Evolutionary conservation across 1,284 basidiomycete species (phyloP), one percentile per base, ranked within the genome.

Genomic region (Malassezia restricta): DNA sequence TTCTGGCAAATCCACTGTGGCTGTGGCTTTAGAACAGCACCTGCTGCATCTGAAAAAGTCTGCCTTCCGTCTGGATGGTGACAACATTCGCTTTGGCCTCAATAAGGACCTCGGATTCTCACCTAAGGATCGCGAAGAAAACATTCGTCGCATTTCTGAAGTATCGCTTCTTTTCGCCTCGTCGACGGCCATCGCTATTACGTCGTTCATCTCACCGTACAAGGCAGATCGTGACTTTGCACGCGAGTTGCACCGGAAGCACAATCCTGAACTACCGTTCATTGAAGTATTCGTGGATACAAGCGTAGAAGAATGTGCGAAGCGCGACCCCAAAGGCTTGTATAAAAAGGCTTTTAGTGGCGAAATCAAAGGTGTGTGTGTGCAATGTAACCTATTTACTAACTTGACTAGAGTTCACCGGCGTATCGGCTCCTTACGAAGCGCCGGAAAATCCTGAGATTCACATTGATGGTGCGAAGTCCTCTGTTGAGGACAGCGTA

Each of bases 91-190:
- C 52, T 92, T 95, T 68, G 94, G 94, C 8, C 78, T 99, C 43
- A 98, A 98, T 81, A 96, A 88, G 77, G 92, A 98, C 71, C 83
- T 99, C 44, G 90, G 92, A 1, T 99, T 99, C 71, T 87, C 90
- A 65, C 90, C 90, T 69, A 84, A 83, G 70, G 91, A 90, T 46
- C 81, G 92, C 51, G 87, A 89, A 62, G 92, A 99, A 77, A 99
- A 99, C 76, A 96, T 99, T 71, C 83, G 92, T 49, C 80, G 92
- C 50, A 95, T 99, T 60, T 89, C 90, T 60, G 94, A 99, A 81
- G 44, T 47, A 39, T 15, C 94, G 29, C 89, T 89, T 70, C 79
- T 99, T 37, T 95, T 99, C 74, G 82, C 90, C 12, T 86, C 91
- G 63, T 83, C 90, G 3, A 83, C 82, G 38, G 84, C 85, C 60